Conservation (phyloP, 1,284 basidiomycete genomes). For the Coniferiporia sulphurascens region DNA sequence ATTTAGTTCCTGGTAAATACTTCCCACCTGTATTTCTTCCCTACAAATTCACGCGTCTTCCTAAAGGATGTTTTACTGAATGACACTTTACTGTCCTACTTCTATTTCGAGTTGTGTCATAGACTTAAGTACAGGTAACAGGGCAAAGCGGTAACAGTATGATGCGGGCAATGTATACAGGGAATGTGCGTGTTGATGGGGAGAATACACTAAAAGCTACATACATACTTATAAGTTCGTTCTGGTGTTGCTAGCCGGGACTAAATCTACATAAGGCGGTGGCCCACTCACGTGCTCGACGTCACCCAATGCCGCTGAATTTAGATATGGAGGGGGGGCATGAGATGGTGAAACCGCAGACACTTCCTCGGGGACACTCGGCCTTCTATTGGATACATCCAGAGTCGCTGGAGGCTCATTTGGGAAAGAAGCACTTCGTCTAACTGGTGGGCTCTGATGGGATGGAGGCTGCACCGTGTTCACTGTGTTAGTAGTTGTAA, state of each 20-base stretch:
- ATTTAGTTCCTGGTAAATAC: constrained; percentile 25
- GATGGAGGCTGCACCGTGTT: constrained; percentile 32
- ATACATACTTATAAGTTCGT: neutral
- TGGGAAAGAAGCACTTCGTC: constrained; percentile 4
- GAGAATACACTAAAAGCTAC: neutral
- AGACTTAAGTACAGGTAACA: neutral
- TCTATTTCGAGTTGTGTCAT: neutral
- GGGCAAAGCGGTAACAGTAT: neutral
- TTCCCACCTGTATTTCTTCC: constrained; percentile 30
- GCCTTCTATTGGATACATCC: constrained; percentile 9
- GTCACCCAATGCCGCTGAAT: constrained; percentile 41
- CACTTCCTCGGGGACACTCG: constrained; percentile 9
- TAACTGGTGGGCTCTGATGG: constrained; percentile 17
- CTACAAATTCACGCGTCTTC: constrained; percentile 18
- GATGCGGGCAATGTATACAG: neutral
- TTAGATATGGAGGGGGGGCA: constrained; percentile 50
- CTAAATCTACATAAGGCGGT: constrained; percentile 41
- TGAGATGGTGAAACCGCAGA: constrained; percentile 30
- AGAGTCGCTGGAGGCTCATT: constrained; percentile 7
- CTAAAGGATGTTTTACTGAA: neutral
- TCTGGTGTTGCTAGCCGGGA: constrained; percentile 22
- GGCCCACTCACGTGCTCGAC: constrained; percentile 45
- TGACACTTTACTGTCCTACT: neutral
- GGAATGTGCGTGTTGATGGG: neutral
- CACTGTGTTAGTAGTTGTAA: constrained; percentile 5